Conservation (phyloP, 331 rosid species). For the Quercus tomentella region DNA sequence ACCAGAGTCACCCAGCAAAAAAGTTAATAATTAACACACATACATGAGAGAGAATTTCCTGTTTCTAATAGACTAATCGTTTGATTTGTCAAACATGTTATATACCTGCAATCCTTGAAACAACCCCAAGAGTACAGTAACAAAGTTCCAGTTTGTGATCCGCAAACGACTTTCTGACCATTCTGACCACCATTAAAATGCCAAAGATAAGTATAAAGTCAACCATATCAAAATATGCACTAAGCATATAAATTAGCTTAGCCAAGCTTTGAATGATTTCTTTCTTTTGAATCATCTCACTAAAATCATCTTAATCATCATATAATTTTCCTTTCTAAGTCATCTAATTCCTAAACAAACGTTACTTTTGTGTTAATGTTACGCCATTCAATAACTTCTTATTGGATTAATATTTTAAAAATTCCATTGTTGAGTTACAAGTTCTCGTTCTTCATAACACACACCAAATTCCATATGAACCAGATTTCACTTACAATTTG, state of each 20-base stretch:
- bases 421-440: too few species aligned
- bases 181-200: constrained; percentile 38
- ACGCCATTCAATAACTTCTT: too few species aligned
- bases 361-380: not conserved
- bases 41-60: not conserved
- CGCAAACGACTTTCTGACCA: constrained; percentile 85
- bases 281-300: not conserved
- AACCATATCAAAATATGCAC: not conserved
- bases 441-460: too few species aligned
- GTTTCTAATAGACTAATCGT: not conserved
- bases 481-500: too few species aligned
- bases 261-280: not conserved
- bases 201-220: not conserved
- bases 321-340: not conserved
- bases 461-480: too few species aligned
- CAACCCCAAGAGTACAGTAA: constrained; percentile 85
- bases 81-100: constrained; percentile 1
- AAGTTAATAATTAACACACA: constrained; percentile 8
- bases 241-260: not conserved
- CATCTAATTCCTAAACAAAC: not conserved
- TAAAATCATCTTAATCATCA: not conserved
- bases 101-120: constrained; percentile 90
- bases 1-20: constrained; percentile 25
- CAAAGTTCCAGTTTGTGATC: constrained; percentile 71
- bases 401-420: too few species aligned